Conservation (phyloP, 2,329 filamentous ascomycete genomes). For the Claviceps spartinae region DNA sequence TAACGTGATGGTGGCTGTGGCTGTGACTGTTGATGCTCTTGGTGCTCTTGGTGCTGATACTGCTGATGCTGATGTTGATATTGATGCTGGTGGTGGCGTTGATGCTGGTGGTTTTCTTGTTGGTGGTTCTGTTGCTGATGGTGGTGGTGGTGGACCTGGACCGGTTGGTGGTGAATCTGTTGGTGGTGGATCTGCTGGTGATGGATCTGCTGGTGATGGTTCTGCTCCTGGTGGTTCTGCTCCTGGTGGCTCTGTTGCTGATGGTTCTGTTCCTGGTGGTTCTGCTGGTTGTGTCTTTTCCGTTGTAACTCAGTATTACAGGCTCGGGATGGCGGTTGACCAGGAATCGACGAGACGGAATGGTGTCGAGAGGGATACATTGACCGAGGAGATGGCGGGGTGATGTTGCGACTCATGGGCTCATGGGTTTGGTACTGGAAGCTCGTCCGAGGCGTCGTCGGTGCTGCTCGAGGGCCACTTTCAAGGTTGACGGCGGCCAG, state of each 20-base stretch:
- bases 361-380: slow-evolving; percentile 26
- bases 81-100: background rate
- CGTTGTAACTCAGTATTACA: slow-evolving; percentile 10
- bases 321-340: slow-evolving; percentile 19
- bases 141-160: slow-evolving; percentile 13
- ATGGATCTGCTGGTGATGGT: background rate
- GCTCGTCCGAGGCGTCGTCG: slow-evolving; percentile 25
- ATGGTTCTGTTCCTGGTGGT: background rate
- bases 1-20: slow-evolving; percentile 14
- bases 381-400: slow-evolving; percentile 26
- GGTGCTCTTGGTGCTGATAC: background rate
- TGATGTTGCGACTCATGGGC: slow-evolving; percentile 28
- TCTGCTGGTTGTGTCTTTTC: background rate
- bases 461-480: slow-evolving; percentile 24
- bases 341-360: slow-evolving; percentile 18
- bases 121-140: too few relatives aligned
- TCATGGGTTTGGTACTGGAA: slow-evolving; percentile 34
- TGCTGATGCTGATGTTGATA: background rate
- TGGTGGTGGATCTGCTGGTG: background rate
- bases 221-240: slow-evolving; percentile 16
- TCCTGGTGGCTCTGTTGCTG: slow-evolving; percentile 9
- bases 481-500: slow-evolving; percentile 44
- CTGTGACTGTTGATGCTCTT: slow-evolving; percentile 4
- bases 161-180: slow-evolving; percentile 12
- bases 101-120: background rate